A percentile compares a stretch with the other conserved stretches of the same genome.
Evolutionary conservation across 495 filamentous ascomycete genomes (phyloP).

Genomic region (Friedmanniomyces simplex): DNA sequence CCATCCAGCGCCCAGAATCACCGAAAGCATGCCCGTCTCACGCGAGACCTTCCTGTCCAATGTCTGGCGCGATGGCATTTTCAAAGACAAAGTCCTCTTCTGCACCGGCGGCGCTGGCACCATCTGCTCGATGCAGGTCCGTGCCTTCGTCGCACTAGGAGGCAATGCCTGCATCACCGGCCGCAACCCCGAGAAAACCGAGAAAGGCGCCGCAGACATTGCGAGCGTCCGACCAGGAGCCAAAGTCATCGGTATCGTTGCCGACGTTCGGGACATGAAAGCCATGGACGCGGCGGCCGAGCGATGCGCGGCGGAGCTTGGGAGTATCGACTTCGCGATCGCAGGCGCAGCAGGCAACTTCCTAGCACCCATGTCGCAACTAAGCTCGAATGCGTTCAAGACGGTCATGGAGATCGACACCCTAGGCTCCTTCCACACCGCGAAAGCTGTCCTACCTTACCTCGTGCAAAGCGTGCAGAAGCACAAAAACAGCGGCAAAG

Average conservation of each 20-base stretch:
- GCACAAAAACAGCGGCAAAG: conserved; percentile 42
- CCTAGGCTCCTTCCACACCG: conserved; percentile 82
- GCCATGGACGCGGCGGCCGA: conserved; percentile 63
- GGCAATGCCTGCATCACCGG: conserved; percentile 91
- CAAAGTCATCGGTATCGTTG: conserved; percentile 76
- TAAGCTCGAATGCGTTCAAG: conserved; percentile 85
- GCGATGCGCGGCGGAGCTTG: conserved; percentile 68
- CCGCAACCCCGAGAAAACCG: conserved; percentile 81
- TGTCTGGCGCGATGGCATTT: conserved; percentile 77
- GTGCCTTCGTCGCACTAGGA: conserved; percentile 80
- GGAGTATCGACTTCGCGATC: conserved; percentile 86
- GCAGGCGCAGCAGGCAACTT: conserved; percentile 96
- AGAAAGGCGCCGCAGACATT: conserved; percentile 67
- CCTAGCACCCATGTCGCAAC: conserved; percentile 70
- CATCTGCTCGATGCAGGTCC: conserved; percentile 88
- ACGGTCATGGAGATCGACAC: conserved; percentile 95
- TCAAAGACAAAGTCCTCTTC: conserved; percentile 84
- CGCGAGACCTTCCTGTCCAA: conserved; percentile 67
- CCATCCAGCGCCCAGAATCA: not conserved
- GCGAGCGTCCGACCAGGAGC: conserved; percentile 63
- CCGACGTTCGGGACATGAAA: conserved; percentile 68
- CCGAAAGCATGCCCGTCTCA: conserved; percentile 50
- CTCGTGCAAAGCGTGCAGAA: conserved; percentile 60
- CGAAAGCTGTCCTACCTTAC: conserved; percentile 80
- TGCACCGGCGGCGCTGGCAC: conserved; percentile 91